Conservation (phyloP, 257 asterid species). For the Petrea volubilis region DNA sequence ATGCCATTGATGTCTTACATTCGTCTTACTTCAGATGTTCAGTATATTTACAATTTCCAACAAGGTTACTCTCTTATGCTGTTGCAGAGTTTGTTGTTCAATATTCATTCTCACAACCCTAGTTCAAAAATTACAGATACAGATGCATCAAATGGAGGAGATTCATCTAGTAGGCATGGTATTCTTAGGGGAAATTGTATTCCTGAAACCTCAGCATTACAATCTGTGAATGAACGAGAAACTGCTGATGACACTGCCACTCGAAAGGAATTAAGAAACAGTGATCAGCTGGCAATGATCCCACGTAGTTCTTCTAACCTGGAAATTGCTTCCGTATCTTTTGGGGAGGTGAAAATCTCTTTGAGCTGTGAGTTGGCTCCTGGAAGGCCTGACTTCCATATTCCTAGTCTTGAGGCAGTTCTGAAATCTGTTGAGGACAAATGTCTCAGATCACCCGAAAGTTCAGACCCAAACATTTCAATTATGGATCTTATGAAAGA, state of each 20-base stretch:
- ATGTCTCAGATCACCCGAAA: constrained; percentile 45
- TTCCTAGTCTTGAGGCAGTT: constrained; percentile 54
- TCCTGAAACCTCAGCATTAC: constrained; percentile 34
- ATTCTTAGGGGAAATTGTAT: constrained; percentile 24
- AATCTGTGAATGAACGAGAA: constrained; percentile 22
- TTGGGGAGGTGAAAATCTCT: constrained; percentile 60
- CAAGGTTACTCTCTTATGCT: neutral
- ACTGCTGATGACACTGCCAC: constrained; percentile 15
- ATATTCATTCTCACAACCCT: constrained; percentile 6
- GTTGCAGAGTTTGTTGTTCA: constrained; percentile 5
- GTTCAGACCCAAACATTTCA: constrained; percentile 46
- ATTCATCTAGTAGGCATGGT: constrained; percentile 30
- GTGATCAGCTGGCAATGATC: constrained; percentile 28
- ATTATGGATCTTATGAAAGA: constrained; percentile 57
- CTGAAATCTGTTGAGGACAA: constrained; percentile 48
- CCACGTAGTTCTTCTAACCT: constrained; percentile 24
- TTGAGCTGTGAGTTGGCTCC: constrained; percentile 39
- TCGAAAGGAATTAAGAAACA: constrained; percentile 31
- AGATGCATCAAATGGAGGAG: constrained; percentile 46
- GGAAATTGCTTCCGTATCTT: constrained; percentile 58
- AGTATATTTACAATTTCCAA: neutral
- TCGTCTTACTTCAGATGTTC: constrained; percentile 10
- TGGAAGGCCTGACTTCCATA: constrained; percentile 39
- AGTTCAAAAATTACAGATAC: constrained; percentile 46
- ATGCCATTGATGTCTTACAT: constrained; percentile 8